Base-by-base conservation (phyloP, 148 eudicot species). In the Limonium bicolor region DNA sequence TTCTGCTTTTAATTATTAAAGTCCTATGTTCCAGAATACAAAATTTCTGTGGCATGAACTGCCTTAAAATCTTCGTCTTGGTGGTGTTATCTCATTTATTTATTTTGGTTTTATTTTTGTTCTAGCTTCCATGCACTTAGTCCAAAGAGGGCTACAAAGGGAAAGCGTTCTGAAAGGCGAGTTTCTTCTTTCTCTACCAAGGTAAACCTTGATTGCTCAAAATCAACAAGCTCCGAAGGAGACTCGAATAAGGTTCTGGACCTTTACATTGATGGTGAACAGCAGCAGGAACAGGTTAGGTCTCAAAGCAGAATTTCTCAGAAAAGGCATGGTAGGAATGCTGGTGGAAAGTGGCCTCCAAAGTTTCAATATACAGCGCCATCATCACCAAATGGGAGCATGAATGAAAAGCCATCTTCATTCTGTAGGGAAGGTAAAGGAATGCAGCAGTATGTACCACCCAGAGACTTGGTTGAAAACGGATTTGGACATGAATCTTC, bases 251-350 rank as follows among this genome's bases (percentile, higher is more conserved):
- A 65, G 54, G 84, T 88, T 24, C 56, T 88, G 49, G 97, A 84
- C 41, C 79, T 75, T 31, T 88, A 74, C 56, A 80, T 88, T 42
- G 95, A 88, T 54, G 97, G 95, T 43, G 95, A 88, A 53, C 90
- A 87, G 47, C 69, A 72, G 29, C 54, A 55, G 48, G 81, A 72
- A 53, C 62, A 59, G 47, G 59, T 40, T 34, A 54, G 54, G 26
- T 32, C 49, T 2, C 39, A 34, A 53, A 61, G 33, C 34, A 59
- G 55, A 27, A 42, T 60, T 36, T 51, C 63, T 31, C 56, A 33
- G 27, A 61, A 50, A 58, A 51, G 54, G 53, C 65, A 60, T 44
- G 14, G 20, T 27, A 65, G 42, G 46, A 51, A 61, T 43, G 54
- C 52, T 19, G 47, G 48, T 19, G 55, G 45, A 23, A 74, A 72